These are phyloP conservation scores for Hyaloscypha hepaticicola DNA, from an alignment of 495 filamentous ascomycete species.

Conservation along the genomic window DNA sequence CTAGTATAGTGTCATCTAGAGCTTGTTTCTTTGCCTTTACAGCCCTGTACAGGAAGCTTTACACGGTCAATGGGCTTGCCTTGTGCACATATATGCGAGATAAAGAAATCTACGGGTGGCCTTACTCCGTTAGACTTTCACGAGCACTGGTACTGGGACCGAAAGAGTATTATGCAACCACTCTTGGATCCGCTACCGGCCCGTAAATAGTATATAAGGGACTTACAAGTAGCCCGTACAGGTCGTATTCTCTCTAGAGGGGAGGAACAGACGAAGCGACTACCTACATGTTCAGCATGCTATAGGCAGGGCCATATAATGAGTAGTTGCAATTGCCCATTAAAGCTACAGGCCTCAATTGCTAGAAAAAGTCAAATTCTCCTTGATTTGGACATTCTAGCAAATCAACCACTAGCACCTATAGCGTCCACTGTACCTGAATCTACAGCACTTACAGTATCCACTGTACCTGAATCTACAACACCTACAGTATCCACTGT, in stretches of 20 bases:
- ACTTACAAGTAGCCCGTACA: background rate
- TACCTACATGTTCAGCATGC: background rate
- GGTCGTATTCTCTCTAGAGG: too few species aligned
- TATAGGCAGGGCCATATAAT: background rate
- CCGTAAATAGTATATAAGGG: background rate
- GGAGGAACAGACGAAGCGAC: background rate
- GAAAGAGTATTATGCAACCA: background rate
- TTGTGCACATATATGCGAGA: conserved; percentile 1
- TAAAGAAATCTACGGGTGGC: background rate
- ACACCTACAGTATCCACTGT: background rate
- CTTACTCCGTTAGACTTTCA: conserved; percentile 3
- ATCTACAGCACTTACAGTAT: background rate
- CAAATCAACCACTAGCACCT: background rate
- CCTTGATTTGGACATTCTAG: conserved; percentile 1
- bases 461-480: background rate
- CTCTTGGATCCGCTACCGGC: conserved; percentile 1
- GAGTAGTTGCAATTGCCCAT: background rate
- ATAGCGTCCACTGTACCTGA: background rate
- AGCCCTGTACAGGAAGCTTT: conserved; percentile 5
- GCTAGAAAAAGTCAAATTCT: conserved; percentile 1
- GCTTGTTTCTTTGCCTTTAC: conserved; percentile 1
- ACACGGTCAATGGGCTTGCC: conserved; percentile 1
- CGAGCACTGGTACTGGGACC: conserved; percentile 3
- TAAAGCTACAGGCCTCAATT: background rate
- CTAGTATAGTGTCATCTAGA: conserved; percentile 1